Evolutionary conservation across 2,329 filamentous ascomycete genomes (phyloP), one percentile per base, ranked within the genome.

Genomic region (Dothistroma septosporum): DNA sequence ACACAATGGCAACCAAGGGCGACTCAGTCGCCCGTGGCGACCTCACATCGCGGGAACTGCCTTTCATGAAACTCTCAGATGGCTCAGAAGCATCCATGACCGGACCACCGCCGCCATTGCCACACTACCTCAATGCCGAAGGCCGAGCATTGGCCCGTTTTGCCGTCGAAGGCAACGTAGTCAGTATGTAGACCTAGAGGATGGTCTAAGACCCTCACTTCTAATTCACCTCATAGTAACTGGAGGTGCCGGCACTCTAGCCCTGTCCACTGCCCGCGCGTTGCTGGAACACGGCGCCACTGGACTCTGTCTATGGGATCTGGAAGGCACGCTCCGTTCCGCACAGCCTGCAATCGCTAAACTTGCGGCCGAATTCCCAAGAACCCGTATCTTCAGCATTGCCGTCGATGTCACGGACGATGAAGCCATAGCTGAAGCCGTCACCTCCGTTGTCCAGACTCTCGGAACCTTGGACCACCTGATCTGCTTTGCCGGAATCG

Each of bases 401-500:
- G 73, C 76, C 8, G 82, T 87, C 21, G 83, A 90, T 66, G 84
- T 90, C 1, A 87, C 85, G 0, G 78, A 83, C 50, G 79, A 79
- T 35, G 72, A 71, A 1, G 76, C 73, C 1, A 79, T 87, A 3
- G 72, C 76, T 1, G 66, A 74, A 8, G 79, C 78, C 0, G 74
- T 83, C 2, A 62, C 73, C 6, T 71, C 75, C 52, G 77, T 76
- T 0, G 76, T 75, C 0, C 65, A 73, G 11, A 67, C 73, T 1
- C 75, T 87, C 2, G 83, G 83, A 1, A 75, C 76, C 19, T 70
- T 89, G 2, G 78, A 83, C 61, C 81, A 83, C 48, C 75, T 88
- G 1, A 79, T 84, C 64, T 86, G 83, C 66, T 89, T 89, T 67
- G 88, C 87, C 0, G 88, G 89, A 5, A 81, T 91, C 0, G 88